Evolutionary conservation across 2,329 filamentous ascomycete genomes (phyloP).

Genomic region (Beauveria rudraprayagi): DNA sequence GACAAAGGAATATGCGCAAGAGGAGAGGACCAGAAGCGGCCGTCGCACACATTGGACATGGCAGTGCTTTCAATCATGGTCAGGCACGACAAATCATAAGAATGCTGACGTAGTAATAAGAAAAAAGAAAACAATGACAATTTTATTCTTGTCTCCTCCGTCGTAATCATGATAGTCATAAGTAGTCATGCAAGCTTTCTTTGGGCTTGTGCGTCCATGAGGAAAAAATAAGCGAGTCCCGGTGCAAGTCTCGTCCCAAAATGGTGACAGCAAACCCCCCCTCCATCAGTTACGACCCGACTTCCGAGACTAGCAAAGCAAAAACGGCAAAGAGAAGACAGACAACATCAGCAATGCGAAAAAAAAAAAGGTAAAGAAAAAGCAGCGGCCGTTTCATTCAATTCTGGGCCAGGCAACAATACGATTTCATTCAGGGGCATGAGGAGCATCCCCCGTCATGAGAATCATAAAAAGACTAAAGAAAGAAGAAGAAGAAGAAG

Average conservation of each 20-base stretch:
- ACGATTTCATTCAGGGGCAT: background rate
- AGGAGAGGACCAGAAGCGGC: background rate
- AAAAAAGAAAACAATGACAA: background rate
- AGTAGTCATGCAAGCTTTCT: background rate
- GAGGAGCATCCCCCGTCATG: background rate
- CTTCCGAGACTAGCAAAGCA: background rate
- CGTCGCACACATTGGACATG: background rate
- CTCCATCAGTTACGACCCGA: background rate
- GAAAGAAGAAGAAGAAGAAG: background rate
- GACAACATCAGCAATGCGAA: background rate
- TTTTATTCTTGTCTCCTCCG: background rate
- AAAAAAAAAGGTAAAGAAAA: background rate
- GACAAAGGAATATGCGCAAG: background rate
- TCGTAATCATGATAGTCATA: conserved; percentile 1
- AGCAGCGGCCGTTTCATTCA: background rate
- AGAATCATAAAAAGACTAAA: background rate
- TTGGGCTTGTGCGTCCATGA: background rate
- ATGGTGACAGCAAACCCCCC: background rate
- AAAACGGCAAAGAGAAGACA: background rate
- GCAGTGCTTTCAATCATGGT: background rate
- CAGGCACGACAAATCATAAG: background rate
- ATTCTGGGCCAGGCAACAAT: background rate
- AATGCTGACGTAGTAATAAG: background rate
- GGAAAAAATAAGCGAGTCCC: background rate
- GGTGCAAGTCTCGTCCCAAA: background rate